Evolutionary conservation across 371 early-diverging fungal species (phyloP).

Genomic region (Mucor racemosus): DNA sequence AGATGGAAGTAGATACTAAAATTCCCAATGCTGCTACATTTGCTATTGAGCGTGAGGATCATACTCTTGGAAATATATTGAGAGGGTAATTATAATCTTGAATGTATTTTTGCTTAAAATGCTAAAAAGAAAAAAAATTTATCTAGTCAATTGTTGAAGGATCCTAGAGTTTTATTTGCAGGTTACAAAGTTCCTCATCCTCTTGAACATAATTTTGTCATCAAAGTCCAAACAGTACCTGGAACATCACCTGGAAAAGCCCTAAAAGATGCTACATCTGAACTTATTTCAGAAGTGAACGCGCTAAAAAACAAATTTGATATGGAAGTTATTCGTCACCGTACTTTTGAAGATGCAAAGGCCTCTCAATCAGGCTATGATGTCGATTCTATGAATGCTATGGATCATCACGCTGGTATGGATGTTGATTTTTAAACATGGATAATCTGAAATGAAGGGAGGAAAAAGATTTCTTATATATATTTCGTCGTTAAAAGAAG

Average conservation of each 20-base stretch:
- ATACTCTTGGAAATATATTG: constrained; percentile 95
- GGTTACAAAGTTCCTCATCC: constrained; percentile 99
- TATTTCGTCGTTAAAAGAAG: neutral
- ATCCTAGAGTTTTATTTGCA: constrained; percentile 94
- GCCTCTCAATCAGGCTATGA: constrained; percentile 41
- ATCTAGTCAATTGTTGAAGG: constrained; percentile 83
- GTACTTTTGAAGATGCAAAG: constrained; percentile 53
- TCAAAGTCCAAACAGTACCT: constrained; percentile 92
- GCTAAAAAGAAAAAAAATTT: neutral
- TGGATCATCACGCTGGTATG: constrained; percentile 51
- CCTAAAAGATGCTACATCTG: constrained; percentile 77
- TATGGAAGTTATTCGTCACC: constrained; percentile 58
- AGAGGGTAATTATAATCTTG: constrained; percentile 66
- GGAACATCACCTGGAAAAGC: constrained; percentile 86
- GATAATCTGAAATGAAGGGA: neutral
- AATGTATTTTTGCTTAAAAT: neutral
- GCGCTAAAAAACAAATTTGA: constrained; percentile 87
- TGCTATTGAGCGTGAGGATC: constrained; percentile 95
- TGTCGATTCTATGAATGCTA: constrained; percentile 33
- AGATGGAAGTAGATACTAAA: constrained; percentile 86
- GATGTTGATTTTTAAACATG: constrained; percentile 58
- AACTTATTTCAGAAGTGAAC: constrained; percentile 79
- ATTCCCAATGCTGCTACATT: constrained; percentile 95
- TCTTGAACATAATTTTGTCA: constrained; percentile 86
- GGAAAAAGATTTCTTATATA: neutral